Base-by-base conservation (phyloP, 345 rosid species). In the Geranium brycei region DNA sequence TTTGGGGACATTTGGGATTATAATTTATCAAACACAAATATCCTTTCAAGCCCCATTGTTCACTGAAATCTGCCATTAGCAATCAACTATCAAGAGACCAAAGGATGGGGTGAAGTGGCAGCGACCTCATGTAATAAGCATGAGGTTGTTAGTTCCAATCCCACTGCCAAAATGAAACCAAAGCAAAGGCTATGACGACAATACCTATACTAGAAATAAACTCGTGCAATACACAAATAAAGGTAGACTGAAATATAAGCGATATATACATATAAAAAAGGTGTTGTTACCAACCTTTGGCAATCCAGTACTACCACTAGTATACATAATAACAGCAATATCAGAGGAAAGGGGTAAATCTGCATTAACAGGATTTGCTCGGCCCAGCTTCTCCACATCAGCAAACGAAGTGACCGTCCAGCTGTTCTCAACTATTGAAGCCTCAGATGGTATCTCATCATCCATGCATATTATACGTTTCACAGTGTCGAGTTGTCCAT, bases 281-380 rank as follows among this genome's bases (percentile, higher is more conserved):
- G 7, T 57, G 51, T 66, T 31, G 59, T 58, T 72, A 71, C 82
- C 64, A 70, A 91, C 99, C 96, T 95, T 95, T 16, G 97, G 97
- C 83, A 91, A 71, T 31, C 99, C 96, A 68, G 97, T 88, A 76
- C 99, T 91, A 65, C 99, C 99, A 83, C 99, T 95, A 62, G 99
- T 95, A 72, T 91, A 95, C 99, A 95, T 91, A 68, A 95, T 87
- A 66, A 95, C 95, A 61, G 97, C 99, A 72, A 87, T 73, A 75
- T 95, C 99, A 68, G 83, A 79, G 64, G 91, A 57, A 68, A 78
- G 73, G 11, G 99, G 99, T 62, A 87, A 83, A 73, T 77, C 87
- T n/a, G 96, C 82, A 28, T 67, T 81, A 1, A 80, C 74, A 11
- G 91, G 82, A 70, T 84, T 91, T 80, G 84, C 88, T 53, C 51